Evolutionary conservation across 495 filamentous ascomycete species (phyloP), one percentile per base, ranked within the genome.

Genomic region (Xylaria scruposa): DNA sequence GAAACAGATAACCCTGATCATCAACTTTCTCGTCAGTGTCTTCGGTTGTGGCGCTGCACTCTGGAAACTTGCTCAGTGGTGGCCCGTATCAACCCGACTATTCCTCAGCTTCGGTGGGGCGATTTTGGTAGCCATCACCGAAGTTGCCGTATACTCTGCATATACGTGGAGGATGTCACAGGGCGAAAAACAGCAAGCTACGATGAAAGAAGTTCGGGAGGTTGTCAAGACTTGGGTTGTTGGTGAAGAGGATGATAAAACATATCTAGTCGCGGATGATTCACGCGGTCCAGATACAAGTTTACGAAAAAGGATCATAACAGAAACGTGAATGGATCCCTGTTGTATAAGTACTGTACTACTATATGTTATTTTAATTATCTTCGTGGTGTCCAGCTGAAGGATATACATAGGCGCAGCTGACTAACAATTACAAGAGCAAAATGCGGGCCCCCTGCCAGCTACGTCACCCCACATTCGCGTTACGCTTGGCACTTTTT

Each of bases 141-240:
- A 99, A 80, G 91, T 96, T 12, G 90, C 91, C 29, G 89, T 98
- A 47, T 98, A 98, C 80, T 89, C 88, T 13, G 93, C 94, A 8
- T 99, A 97, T 82, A 80, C 97, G 53, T 86, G 90, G 82, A 90
- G 94, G 77, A 82, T 97, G 36, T 87, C 90, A 36, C 85, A 92
- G 77, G 93, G 93, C 0, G 91, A 91, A 74, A 85, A 81, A 53
- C 87, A 84, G 68, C 91, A 93, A 74, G 88, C 84, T 79, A 86
- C 82, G 51, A 78, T 88, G 64, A 88, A 85, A 68, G 94, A 97
- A 82, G 81, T 87, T 68, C 97, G 95, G 79, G 85, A 91, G 67
- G 83, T 93, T 24, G 80, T 91, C 24, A 85, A 90, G 72, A 90
- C 87, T 8, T 93, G 91, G 91, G 85, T 94, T n/a, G 85, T 94